Conservation (phyloP, 73 alveolate species). For the Stentor roeselii region DNA sequence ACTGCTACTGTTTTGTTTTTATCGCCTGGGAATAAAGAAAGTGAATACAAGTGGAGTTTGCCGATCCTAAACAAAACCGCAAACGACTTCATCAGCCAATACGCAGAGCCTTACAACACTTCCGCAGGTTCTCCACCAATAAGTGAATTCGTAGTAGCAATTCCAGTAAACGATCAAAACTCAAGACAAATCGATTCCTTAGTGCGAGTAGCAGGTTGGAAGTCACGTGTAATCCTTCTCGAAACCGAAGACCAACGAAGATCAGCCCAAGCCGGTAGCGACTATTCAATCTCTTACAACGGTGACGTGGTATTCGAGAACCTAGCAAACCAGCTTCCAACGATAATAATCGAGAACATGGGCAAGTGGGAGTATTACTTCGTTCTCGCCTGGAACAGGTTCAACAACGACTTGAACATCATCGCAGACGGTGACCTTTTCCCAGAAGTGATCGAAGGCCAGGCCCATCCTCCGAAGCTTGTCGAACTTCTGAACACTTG, state of each 20-base stretch:
- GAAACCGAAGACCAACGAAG: not conserved
- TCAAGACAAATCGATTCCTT: not conserved
- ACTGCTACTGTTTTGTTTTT: constrained; percentile 21
- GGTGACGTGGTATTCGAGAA: constrained; percentile 18
- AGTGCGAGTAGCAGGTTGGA: not conserved
- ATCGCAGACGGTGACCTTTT: constrained; percentile 28
- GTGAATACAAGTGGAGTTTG: not conserved
- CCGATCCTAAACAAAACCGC: constrained; percentile 20
- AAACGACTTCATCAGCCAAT: not conserved
- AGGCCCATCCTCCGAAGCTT: constrained; percentile 21
- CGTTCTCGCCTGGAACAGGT: constrained; percentile 20
- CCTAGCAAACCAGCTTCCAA: constrained; percentile 26
- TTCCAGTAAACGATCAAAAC: not conserved
- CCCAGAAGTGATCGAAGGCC: constrained; percentile 32
- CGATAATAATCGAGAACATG: constrained; percentile 27
- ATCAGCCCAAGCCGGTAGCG: constrained; percentile 27
- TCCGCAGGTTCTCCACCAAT: not conserved
- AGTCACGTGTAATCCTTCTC: not conserved
- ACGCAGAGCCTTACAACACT: not conserved
- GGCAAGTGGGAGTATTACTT: constrained; percentile 21
- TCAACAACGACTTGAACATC: constrained; percentile 26
- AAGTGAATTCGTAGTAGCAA: constrained; percentile 4
- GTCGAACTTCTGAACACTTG: not conserved
- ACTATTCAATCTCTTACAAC: constrained; percentile 16
- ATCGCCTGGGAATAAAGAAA: constrained; percentile 23